Conservation (phyloP, 495 filamentous ascomycete species). For the Annulohypoxylon maeteangense region DNA sequence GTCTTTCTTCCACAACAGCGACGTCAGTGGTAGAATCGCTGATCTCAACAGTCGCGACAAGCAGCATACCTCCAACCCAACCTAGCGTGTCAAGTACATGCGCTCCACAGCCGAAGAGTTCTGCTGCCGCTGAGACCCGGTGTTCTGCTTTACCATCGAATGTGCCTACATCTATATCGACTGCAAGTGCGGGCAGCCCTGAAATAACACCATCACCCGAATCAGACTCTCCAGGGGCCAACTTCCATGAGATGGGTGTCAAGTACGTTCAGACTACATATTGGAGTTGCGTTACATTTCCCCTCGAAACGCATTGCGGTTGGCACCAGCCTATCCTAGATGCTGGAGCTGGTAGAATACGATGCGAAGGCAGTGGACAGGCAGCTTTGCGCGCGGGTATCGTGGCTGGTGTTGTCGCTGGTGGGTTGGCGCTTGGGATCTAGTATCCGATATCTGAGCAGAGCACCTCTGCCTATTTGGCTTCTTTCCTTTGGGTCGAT, state of each 20-base stretch:
- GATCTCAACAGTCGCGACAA: constrained; percentile 9
- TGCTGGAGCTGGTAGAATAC: constrained; percentile 29
- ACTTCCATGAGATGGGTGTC: constrained; percentile 38
- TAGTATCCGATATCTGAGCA: constrained; percentile 10
- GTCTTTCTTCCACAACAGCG: constrained; percentile 14
- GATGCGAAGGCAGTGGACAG: constrained; percentile 17
- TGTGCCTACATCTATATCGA: background rate
- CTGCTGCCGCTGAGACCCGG: background rate
- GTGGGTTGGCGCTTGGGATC: constrained; percentile 33
- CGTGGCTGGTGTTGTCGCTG: constrained; percentile 34
- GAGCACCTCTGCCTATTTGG: background rate
- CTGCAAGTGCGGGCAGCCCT: constrained; percentile 11
- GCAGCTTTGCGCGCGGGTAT: constrained; percentile 27
- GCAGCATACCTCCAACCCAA: background rate
- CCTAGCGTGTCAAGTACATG: background rate
- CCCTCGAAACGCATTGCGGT: constrained; percentile 53
- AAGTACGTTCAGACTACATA: constrained; percentile 56
- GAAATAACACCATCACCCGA: constrained; percentile 38
- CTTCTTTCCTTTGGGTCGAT: constrained; percentile 5
- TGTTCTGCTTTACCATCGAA: constrained; percentile 12
- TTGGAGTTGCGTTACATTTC: constrained; percentile 53
- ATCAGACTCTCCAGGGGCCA: constrained; percentile 8
- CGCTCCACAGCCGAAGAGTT: background rate
- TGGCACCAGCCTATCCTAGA: constrained; percentile 57
- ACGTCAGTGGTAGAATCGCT: background rate